Base-by-base conservation (phyloP, 2,329 filamentous ascomycete species). In the Scytalidium sp. region DNA sequence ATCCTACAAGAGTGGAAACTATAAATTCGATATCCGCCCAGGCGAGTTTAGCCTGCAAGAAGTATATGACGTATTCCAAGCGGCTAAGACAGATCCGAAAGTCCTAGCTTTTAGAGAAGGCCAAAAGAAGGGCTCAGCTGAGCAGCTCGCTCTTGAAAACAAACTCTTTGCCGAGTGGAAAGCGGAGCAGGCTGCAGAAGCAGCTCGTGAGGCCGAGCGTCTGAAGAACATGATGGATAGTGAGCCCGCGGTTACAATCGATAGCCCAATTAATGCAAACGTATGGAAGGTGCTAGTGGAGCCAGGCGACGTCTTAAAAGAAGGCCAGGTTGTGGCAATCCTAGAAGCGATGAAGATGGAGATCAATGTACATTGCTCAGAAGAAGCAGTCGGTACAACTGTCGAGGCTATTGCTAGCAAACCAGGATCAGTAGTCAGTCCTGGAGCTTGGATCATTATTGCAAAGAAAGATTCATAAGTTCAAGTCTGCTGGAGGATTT, bases 291-390 rank as follows among this genome's bases (percentile, higher is more conserved):
- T 80, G 1, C 59, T 71, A 6, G 67, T 74, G 3, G 57, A 70
- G 13, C 65, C 70, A 22, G 74, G 75, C 0, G 67, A 76, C 11
- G 47, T 56, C 2, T 41, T 80, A 3, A 63, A 69, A 11, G 63
- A 69, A 10, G 71, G 71, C 7, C 68, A 78, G 20, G 59, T 70
- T 0, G 67, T 75, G 1, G 63, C 70, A 2, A 73, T 80, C 2
- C 64, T 81, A 3, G 78, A 81, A 50, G 77, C 78, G 0, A 81
- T 81, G 78, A 81, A 81, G 60, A 72, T 81, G 67, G 79, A 81
- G 55, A 76, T 81, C 50, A 67, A 68, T 13, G 69, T 77, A 2
- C 23, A 53, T 41, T 46, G 42, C 43, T 63, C 67, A 42, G 52
- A 60, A 11, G 54, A 59, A 6, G 60, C 60, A 19, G 60, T 53